Evolutionary conservation across 179 eudicot genomes (phyloP).

Genomic region (Spinacia oleracea): DNA sequence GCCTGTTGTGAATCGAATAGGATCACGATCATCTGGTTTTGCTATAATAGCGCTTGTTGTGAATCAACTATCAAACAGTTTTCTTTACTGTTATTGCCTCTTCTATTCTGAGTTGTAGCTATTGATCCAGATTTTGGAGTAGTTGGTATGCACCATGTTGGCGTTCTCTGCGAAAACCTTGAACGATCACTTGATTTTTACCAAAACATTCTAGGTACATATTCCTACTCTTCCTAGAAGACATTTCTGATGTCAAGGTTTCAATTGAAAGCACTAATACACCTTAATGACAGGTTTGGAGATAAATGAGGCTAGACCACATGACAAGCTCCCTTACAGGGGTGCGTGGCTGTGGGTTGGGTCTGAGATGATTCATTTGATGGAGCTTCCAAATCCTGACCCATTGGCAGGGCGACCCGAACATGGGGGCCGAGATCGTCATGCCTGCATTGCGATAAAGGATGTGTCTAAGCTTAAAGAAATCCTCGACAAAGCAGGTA

Average conservation of each 20-base stretch:
- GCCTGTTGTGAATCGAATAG: neutral
- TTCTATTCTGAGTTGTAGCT: conserved; percentile 1
- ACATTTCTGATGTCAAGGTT: neutral
- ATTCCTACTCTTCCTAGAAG: neutral
- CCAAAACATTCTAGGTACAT: conserved; percentile 80
- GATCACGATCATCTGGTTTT: neutral
- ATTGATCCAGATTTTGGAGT: conserved; percentile 74
- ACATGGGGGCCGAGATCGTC: conserved; percentile 97
- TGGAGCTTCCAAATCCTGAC: conserved; percentile 99
- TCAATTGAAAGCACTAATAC: neutral
- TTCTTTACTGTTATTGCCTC: neutral
- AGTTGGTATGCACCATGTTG: conserved; percentile 90
- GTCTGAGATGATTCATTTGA: conserved; percentile 90
- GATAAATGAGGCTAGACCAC: conserved; percentile 94
- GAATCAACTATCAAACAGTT: neutral
- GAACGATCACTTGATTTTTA: conserved; percentile 88
- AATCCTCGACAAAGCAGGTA: conserved; percentile 85
- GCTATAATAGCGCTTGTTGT: too few relatives aligned
- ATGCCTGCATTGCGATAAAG: conserved; percentile 71
- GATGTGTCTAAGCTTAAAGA: conserved; percentile 85
- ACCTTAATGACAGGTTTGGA: conserved; percentile 53
- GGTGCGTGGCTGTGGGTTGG: conserved; percentile 99
- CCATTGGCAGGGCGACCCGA: conserved; percentile 86
- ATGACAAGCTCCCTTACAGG: conserved; percentile 93
- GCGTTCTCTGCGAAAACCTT: conserved; percentile 88